Evolutionary conservation across 2,329 filamentous ascomycete species (phyloP), one percentile per base, ranked within the genome.

Genomic region (Colletotrichum tabaci): DNA sequence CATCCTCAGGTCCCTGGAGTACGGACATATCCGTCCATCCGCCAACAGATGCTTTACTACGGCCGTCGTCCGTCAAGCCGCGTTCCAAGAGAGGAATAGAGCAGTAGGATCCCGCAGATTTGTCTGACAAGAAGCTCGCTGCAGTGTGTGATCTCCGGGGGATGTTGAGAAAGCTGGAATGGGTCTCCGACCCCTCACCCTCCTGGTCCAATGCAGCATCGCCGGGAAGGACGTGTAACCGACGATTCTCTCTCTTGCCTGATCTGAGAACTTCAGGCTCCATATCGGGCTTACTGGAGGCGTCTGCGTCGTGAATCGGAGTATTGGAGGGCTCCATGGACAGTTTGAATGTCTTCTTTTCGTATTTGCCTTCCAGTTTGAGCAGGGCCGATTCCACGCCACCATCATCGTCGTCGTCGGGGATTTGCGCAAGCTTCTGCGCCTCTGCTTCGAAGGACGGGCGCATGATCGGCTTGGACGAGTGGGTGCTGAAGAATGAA

Each of bases 301-400:
- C 23, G 8, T 57, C 52, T 16, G 23, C n/a, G 35, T 15, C 66
- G 12, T 66, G 9, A 21, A 79, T 73, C 63, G 77, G 74, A 47
- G 76, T 73, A 18, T 74, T 77, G 10, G 74, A 67, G 12, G 81
- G 80, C 53, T 84, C 82, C 73, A 85, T 83, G 16, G 82, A 85
- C 15, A 84, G 77, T 63, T 81, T 83, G 38, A 79, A 79, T 0
- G 79, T 73, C 75, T 81, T 89, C 75, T 87, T 91, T 78, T 92
- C 88, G 76, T 92, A 96, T 75, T 90, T 96, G 12, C 96, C 96
- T 83, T 99, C 96, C 0, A 99, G 87, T 77, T 98, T 99, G 76
- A 95, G 83, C 61, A 99, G 81, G 0, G 96, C 94, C n/a, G 95
- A 95, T 78, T 98, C 96, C 35, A 98, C 91, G 15, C 96, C 96